phyloP scores from a whole-genome alignment of 2,329 filamentous ascomycete genomes.

The Colletotrichum musae region DNA sequence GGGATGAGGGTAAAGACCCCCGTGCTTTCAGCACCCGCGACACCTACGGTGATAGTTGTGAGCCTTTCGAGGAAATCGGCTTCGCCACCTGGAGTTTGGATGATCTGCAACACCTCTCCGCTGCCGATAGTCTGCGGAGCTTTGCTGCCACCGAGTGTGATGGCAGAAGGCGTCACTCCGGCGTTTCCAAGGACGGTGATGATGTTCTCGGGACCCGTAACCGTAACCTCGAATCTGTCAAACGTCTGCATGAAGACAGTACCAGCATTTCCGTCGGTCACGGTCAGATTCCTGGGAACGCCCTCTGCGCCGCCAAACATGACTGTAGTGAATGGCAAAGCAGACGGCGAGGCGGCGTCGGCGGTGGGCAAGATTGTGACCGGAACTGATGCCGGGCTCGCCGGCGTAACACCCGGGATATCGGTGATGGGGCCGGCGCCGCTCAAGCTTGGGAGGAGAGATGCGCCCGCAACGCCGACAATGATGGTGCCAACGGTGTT shows the following conservation, averaged over 20 bases:
- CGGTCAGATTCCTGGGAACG: constrained; percentile 32
- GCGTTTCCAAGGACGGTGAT: constrained; percentile 34
- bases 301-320: constrained; percentile 28
- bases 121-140: neutral
- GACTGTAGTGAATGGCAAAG: constrained; percentile 10
- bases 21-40: neutral
- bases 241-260: constrained; percentile 31
- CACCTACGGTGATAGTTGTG: constrained; percentile 20
- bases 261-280: constrained; percentile 18
- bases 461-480: constrained; percentile 10
- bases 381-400: constrained; percentile 25
- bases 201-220: constrained; percentile 22
- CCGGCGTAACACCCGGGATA: constrained; percentile 1
- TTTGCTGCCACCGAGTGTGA: constrained; percentile 9
- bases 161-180: constrained; percentile 17
- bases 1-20: constrained; percentile 26
- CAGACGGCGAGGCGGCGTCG: neutral
- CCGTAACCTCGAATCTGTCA: constrained; percentile 31
- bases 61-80: constrained; percentile 20
- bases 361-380: constrained; percentile 14
- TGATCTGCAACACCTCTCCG: constrained; percentile 21
- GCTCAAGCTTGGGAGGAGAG: constrained; percentile 1
- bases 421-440: neutral
- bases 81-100: constrained; percentile 25
- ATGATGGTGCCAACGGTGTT: constrained; percentile 7